Evolutionary conservation across 2,329 filamentous ascomycete species (phyloP).

Genomic region (Venturia asperata): DNA sequence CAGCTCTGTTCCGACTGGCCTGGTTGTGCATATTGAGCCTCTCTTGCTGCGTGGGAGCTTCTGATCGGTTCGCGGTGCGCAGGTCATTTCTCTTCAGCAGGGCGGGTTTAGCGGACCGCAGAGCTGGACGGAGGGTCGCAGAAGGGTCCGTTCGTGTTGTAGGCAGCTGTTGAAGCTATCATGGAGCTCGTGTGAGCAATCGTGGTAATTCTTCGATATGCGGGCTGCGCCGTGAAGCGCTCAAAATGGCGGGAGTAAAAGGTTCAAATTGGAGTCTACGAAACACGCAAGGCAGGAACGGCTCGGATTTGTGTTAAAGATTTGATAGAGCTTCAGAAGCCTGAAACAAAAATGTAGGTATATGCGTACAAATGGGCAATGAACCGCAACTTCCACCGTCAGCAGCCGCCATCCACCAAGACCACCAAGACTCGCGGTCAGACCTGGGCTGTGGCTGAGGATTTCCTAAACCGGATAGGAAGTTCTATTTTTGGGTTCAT

Average conservation of each 20-base stretch:
- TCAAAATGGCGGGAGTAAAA: neutral
- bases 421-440: neutral
- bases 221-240: constrained; percentile 1
- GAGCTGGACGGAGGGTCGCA: neutral
- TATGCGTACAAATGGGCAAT: neutral
- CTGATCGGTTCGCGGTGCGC: constrained; percentile 1
- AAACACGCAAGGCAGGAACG: neutral
- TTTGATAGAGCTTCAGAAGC: neutral
- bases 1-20: constrained; percentile 11
- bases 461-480: neutral
- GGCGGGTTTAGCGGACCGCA: constrained; percentile 10
- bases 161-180: constrained; percentile 4
- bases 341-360: neutral
- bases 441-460: neutral
- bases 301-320: neutral
- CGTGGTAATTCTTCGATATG: neutral
- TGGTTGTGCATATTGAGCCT: constrained; percentile 10
- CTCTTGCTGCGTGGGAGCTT: constrained; percentile 6
- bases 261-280: neutral
- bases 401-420: neutral
- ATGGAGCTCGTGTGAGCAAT: neutral
- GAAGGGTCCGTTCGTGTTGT: neutral
- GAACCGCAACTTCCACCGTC: neutral
- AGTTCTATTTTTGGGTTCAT: neutral
- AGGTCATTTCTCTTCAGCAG: constrained; percentile 6